phyloP scores from a whole-genome alignment of 1,139 yeast genomes.

The Blastobotrys proliferans region DNA sequence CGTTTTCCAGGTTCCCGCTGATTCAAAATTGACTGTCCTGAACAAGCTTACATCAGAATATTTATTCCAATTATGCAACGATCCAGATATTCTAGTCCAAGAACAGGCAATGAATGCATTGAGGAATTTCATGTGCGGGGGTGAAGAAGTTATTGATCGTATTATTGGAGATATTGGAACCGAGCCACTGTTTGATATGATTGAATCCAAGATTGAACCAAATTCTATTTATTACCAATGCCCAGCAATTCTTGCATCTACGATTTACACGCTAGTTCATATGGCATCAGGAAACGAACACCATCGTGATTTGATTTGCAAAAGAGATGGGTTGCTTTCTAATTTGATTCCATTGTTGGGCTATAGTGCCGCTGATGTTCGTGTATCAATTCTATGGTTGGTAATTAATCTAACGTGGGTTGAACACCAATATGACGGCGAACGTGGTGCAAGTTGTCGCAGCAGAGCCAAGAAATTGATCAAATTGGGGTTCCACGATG shows the following conservation, averaged over 20 bases:
- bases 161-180: constrained; percentile 39
- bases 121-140: constrained; percentile 69
- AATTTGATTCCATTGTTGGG: constrained; percentile 35
- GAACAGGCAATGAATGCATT: constrained; percentile 69
- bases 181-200: constrained; percentile 28
- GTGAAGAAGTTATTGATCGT: constrained; percentile 47
- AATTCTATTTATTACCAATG: constrained; percentile 14
- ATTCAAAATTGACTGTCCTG: constrained; percentile 30
- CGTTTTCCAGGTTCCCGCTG: constrained; percentile 42
- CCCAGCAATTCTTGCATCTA: constrained; percentile 40
- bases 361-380: constrained; percentile 41
- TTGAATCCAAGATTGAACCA: constrained; percentile 24
- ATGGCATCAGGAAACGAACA: constrained; percentile 48
- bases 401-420: constrained; percentile 55
- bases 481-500: constrained; percentile 40
- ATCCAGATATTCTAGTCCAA: constrained; percentile 50
- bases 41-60: constrained; percentile 48
- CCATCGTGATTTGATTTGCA: constrained; percentile 44
- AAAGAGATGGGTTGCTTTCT: constrained; percentile 41
- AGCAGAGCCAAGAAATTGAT: constrained; percentile 30
- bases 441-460: constrained; percentile 22
- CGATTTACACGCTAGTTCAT: constrained; percentile 53
- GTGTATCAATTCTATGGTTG: constrained; percentile 56
- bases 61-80: constrained; percentile 49
- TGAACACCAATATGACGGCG: constrained; percentile 34